Percentiles rank a stretch among this genome's conserved stretches.
Conservation (phyloP, 2,329 filamentous ascomycete genomes). For the Nigrograna mackinnonii region DNA sequence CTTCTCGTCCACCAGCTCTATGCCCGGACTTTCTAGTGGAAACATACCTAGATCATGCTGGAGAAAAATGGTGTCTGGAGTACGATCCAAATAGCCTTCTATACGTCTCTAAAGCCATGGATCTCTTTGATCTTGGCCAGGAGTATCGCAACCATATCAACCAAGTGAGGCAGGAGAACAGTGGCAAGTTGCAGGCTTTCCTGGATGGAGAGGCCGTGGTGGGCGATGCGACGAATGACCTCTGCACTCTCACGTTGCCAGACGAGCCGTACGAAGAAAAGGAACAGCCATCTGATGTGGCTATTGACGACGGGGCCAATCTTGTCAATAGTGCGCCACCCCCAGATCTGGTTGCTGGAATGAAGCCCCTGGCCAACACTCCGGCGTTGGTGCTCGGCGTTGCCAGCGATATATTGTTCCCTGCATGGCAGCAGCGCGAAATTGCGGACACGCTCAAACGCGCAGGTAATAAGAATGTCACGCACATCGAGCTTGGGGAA, state of each 20-base stretch:
- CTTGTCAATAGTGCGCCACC: constrained; percentile 60
- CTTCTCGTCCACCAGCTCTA: constrained; percentile 83
- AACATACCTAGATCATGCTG: constrained; percentile 96
- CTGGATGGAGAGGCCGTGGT: constrained; percentile 31
- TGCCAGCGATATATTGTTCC: constrained; percentile 93
- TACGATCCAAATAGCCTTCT: constrained; percentile 95
- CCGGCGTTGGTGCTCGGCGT: constrained; percentile 91
- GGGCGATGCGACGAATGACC: constrained; percentile 37
- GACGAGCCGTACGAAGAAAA: constrained; percentile 86
- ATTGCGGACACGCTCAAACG: constrained; percentile 81
- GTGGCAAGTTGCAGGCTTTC: constrained; percentile 58
- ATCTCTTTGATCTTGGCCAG: constrained; percentile 87
- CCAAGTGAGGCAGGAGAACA: constrained; percentile 64
- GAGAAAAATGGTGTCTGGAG: constrained; percentile 96
- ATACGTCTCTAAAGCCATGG: constrained; percentile 99
- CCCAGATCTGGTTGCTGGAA: constrained; percentile 76
- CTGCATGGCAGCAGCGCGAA: constrained; percentile 96
- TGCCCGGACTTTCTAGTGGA: constrained; percentile 98
- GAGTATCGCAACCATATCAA: constrained; percentile 68
- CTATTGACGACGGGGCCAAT: constrained; percentile 4
- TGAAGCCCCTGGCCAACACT: constrained; percentile 72
- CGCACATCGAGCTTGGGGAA: constrained; percentile 89
- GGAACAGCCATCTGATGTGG: constrained; percentile 47
- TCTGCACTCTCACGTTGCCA: constrained; percentile 83
- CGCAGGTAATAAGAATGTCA: constrained; percentile 78